Evolutionary conservation across 495 filamentous ascomycete species (phyloP), one percentile per base, ranked within the genome.

Genomic region (Annulohypoxylon nitens): DNA sequence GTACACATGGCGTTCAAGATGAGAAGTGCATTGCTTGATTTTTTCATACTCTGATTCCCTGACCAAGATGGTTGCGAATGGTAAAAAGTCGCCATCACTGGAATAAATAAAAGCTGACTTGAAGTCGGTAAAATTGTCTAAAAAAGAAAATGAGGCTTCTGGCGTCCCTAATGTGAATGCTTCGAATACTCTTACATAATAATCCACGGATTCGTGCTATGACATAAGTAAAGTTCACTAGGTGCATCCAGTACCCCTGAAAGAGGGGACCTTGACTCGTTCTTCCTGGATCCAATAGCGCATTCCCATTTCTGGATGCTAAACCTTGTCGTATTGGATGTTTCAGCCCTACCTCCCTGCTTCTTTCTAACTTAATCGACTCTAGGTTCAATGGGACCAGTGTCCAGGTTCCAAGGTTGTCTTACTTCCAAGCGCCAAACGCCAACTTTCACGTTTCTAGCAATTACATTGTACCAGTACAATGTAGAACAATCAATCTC

Each of bases 1-100:
- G 76, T 64, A 64, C 63, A 69, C 61, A 50, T 37, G 73, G 74
- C 67, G 70, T 76, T 75, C 39, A 54, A 67, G 72, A 64, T 26
- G 67, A 62, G 65, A 54, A 51, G 47, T 73, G 53, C 54, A 64
- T 73, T 73, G 43, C 34, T 50, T 53, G 36, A 26, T 25, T 41
- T 55, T 33, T 69, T 61, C 50, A 55, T 69, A 41, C 50, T 68
- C 64, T 53, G 51, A 36, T 62, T 69, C 16, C 57, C 48, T 41
- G 23, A 11, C 60, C 59, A 34, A 43, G 20, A 60, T 60, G 57
- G 57, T 57, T 41, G 45, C 12, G 18, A 23, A 45, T 54, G 2
- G 6, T 12, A 23, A 30, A 30, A 48, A 16, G 16, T 16, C 23
- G 18, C 41, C 57, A 23, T 68, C 41, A 39, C 54, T 36, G 48